Percentiles rank a stretch among this genome's conserved stretches.
These are phyloP conservation scores for Ascocoryne sarcoides DNA, from an alignment of 2,329 filamentous ascomycete genomes.

Conservation along the genomic window DNA sequence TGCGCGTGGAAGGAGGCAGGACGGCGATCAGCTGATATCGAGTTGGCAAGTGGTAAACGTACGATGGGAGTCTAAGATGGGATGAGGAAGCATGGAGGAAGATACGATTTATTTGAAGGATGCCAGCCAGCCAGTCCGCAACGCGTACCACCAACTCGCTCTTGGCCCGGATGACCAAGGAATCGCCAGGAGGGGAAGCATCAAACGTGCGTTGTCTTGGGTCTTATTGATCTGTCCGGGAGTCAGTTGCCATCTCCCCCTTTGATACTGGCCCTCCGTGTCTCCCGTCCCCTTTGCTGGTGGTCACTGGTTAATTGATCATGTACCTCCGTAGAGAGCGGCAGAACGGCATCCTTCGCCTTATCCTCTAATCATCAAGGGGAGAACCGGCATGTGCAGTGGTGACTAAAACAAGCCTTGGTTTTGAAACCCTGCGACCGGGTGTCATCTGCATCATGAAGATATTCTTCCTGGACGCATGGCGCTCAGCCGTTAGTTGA, in stretches of 20 bases:
- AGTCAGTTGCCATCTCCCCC: slow-evolving; percentile 3
- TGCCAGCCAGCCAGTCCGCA: background rate
- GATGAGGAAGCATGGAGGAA: slow-evolving; percentile 1
- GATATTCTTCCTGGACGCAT: too few relatives aligned
- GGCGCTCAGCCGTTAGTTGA: too few relatives aligned
- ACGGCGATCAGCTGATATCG: background rate
- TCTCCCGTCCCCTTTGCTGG: background rate
- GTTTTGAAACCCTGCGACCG: too few relatives aligned
- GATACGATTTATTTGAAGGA: slow-evolving; percentile 9
- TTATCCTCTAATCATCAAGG: too few relatives aligned
- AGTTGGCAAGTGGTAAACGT: background rate
- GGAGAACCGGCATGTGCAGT: too few relatives aligned
- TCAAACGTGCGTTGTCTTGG: slow-evolving; percentile 6
- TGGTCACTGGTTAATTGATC: too few relatives aligned
- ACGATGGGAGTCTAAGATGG: slow-evolving; percentile 2
- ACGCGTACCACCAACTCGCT: background rate
- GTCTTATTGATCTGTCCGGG: slow-evolving; percentile 13
- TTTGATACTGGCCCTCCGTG: background rate
- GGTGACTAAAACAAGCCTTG: too few relatives aligned
- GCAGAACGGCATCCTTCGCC: too few relatives aligned
- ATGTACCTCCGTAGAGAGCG: too few relatives aligned
- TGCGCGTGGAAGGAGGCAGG: background rate
- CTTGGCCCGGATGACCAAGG: background rate
- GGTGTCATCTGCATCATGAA: too few relatives aligned
- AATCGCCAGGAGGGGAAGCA: slow-evolving; percentile 2